These are phyloP conservation scores for Debaryomyces subglobosus DNA, from an alignment of 1,139 yeast genomes.

Conservation along the genomic window DNA sequence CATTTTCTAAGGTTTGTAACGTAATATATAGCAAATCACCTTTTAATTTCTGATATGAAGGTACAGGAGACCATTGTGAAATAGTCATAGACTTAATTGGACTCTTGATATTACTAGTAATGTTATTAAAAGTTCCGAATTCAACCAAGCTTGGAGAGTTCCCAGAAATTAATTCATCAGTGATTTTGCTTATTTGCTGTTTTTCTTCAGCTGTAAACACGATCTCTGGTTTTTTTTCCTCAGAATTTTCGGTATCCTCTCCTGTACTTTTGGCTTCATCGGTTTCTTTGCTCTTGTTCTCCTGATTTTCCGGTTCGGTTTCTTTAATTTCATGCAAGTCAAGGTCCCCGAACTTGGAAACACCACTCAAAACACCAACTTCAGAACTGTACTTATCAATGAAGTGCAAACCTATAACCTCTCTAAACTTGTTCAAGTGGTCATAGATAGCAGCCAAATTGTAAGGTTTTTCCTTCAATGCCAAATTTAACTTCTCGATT, in stretches of 20 bases:
- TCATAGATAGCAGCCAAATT: conserved; percentile 42
- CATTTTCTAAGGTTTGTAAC: conserved; percentile 79
- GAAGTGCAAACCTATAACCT: conserved; percentile 47
- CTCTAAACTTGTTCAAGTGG: conserved; percentile 47
- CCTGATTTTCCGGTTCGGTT: conserved; percentile 13
- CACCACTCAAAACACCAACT: conserved; percentile 31
- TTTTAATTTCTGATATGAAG: conserved; percentile 58
- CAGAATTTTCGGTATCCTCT: conserved; percentile 12
- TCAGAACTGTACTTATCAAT: conserved; percentile 34
- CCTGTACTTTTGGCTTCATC: conserved; percentile 7
- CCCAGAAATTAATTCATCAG: conserved; percentile 17
- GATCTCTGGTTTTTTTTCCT: conserved; percentile 14
- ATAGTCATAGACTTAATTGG: conserved; percentile 60
- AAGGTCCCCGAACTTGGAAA: conserved; percentile 32
- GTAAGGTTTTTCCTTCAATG: conserved; percentile 39
- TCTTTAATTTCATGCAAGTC: conserved; percentile 28
- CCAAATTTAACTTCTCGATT: conserved; percentile 22
- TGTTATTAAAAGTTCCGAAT: conserved; percentile 23
- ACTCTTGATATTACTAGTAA: conserved; percentile 27
- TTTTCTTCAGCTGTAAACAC: conserved; percentile 26
- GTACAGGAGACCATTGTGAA: conserved; percentile 90
- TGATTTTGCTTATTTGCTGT: conserved; percentile 18
- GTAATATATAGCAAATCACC: conserved; percentile 85
- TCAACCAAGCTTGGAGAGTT: conserved; percentile 7
- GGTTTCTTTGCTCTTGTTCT: conserved; percentile 9